Percentiles rank a stretch among this genome's conserved stretches.
Conservation (phyloP, 1,284 basidiomycete genomes). For the Trichosporon ovoides region DNA sequence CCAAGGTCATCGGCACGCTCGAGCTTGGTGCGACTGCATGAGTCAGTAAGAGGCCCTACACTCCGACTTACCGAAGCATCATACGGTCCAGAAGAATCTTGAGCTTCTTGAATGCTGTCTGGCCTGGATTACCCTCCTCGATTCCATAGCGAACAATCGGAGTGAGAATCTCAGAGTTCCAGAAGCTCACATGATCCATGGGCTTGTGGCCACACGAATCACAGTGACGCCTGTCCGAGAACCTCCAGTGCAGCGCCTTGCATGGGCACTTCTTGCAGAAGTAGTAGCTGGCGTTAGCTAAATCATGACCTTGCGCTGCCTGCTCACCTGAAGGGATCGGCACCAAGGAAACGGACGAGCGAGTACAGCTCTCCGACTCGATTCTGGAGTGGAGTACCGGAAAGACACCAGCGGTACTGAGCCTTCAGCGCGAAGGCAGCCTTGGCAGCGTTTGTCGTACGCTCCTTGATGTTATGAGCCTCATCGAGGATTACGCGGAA, state of each 20-base stretch:
- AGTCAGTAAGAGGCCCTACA: not conserved
- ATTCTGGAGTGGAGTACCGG: conserved; percentile 95
- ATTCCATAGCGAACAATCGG: conserved; percentile 75
- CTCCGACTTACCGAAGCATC: conserved; percentile 70
- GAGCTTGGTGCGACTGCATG: conserved; percentile 57
- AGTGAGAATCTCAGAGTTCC: conserved; percentile 63
- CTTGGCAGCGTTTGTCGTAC: conserved; percentile 91
- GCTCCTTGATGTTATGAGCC: conserved; percentile 97
- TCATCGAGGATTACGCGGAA: conserved; percentile 75
- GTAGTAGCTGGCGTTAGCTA: conserved; percentile 56
- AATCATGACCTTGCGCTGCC: not conserved
- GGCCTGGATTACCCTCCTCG: conserved; percentile 64
- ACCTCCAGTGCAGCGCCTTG: conserved; percentile 59
- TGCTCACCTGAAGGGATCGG: conserved; percentile 65
- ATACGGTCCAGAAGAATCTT: conserved; percentile 83
- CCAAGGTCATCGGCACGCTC: conserved; percentile 97
- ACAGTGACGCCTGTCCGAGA: conserved; percentile 74
- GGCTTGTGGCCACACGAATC: conserved; percentile 89
- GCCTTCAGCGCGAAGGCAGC: conserved; percentile 83
- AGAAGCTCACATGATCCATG: conserved; percentile 75
- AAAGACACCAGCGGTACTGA: conserved; percentile 88
- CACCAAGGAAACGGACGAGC: conserved; percentile 80
- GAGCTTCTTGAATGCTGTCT: conserved; percentile 80
- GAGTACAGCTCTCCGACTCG: conserved; percentile 97
- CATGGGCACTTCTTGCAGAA: conserved; percentile 69